phyloP scores from a whole-genome alignment of 352 stramenopile species.

The Phytophthora pisi region DNA sequence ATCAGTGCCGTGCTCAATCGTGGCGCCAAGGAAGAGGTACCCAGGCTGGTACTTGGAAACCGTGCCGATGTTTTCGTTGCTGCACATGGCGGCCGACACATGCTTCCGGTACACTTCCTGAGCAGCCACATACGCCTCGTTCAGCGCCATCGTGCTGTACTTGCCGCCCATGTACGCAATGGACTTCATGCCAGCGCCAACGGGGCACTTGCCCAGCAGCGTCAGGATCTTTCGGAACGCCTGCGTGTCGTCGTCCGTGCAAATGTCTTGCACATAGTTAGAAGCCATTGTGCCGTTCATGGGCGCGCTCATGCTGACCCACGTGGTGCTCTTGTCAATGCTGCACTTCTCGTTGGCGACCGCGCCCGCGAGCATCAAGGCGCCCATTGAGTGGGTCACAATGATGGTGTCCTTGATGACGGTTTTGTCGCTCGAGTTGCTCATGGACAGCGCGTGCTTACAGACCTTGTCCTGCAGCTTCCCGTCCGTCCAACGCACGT shows the following conservation, averaged over 20 bases:
- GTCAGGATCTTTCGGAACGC: conserved; percentile 39
- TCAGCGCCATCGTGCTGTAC: conserved; percentile 38
- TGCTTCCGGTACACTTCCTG: conserved; percentile 43
- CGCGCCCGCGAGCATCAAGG: conserved; percentile 43
- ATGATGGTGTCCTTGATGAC: conserved; percentile 50
- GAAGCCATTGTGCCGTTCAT: conserved; percentile 56
- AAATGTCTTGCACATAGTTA: conserved; percentile 47
- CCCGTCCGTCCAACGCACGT: conserved; percentile 39
- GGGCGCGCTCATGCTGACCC: conserved; percentile 53
- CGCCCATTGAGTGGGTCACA: conserved; percentile 55
- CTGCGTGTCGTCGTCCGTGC: conserved; percentile 36
- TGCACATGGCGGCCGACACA: conserved; percentile 51
- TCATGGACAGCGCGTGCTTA: conserved; percentile 39
- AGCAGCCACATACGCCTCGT: conserved; percentile 35
- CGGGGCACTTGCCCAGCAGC: conserved; percentile 45
- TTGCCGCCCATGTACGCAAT: conserved; percentile 45
- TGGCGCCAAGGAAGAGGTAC: conserved; percentile 28
- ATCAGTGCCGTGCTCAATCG: conserved; percentile 30
- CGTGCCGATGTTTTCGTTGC: conserved; percentile 40
- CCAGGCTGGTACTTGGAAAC: conserved; percentile 33
- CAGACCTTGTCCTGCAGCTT: conserved; percentile 43
- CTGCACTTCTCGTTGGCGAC: conserved; percentile 56
- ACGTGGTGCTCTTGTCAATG: conserved; percentile 44
- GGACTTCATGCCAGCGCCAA: conserved; percentile 40
- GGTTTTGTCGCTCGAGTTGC: conserved; percentile 17